Evolutionary conservation across 805 yeast species (phyloP).

Genomic region (Yamadazyma scolyti): DNA sequence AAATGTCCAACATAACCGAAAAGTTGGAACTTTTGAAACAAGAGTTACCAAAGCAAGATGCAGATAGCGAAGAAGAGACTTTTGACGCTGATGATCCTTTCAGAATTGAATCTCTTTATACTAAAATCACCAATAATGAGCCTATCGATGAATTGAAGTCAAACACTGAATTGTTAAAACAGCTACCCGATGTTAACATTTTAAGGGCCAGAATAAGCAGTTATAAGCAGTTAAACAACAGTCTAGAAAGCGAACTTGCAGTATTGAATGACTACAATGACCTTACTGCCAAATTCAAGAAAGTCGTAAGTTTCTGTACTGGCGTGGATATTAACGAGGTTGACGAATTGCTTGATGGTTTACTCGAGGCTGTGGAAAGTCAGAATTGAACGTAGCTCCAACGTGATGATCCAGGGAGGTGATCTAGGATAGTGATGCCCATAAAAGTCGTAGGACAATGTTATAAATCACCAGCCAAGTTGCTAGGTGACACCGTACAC

Average conservation of each 20-base stretch:
- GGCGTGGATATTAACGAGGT: conserved; percentile 81
- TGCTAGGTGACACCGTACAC: no score
- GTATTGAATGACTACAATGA: conserved; percentile 44
- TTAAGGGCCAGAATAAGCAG: conserved; percentile 79
- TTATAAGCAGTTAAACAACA: conserved; percentile 64
- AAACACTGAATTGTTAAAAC: conserved; percentile 21
- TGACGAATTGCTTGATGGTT: conserved; percentile 75
- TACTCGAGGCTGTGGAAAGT: conserved; percentile 87
- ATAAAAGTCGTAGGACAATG: no score
- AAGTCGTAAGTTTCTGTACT: conserved; percentile 86
- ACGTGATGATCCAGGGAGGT: no score
- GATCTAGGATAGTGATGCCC: no score
- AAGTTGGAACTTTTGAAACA: conserved; percentile 25
- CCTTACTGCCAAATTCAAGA: conserved; percentile 64
- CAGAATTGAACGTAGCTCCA: conserved; percentile 22
- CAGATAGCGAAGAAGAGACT: conserved; percentile 52
- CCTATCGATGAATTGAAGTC: conserved; percentile 19
- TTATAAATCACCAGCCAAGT: no score
- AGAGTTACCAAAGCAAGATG: conserved; percentile 31
- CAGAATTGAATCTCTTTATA: conserved; percentile 57
- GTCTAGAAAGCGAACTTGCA: conserved; percentile 49
- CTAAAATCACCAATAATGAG: conserved; percentile 38
- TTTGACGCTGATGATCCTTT: conserved; percentile 94
- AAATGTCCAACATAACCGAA: conserved; percentile 38
- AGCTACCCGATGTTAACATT: conserved; percentile 45